These are phyloP conservation scores for Dentipellis fragilis DNA, from an alignment of 768 basidiomycete genomes.

Conservation along the genomic window DNA sequence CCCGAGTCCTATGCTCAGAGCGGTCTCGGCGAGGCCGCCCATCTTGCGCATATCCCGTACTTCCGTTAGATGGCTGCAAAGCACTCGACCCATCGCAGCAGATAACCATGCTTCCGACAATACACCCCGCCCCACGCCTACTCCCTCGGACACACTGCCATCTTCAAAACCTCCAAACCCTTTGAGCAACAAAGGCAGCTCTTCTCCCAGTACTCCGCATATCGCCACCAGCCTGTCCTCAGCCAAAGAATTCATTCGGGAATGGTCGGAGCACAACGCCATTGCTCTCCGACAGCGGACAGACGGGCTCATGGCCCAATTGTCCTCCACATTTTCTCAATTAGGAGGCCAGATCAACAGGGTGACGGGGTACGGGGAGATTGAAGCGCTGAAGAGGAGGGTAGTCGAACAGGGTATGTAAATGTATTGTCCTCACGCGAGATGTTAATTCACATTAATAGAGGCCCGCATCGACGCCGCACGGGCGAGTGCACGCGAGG, in stretches of 20 bases:
- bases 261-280: slow-evolving; percentile 34
- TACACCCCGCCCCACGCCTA: no score
- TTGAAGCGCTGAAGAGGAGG: slow-evolving; percentile 67
- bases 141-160: no score
- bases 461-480: slow-evolving; percentile 65
- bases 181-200: no score
- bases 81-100: no score
- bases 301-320: slow-evolving; percentile 46
- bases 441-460: slow-evolving; percentile 23
- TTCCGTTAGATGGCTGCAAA: no score
- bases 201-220: no score
- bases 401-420: slow-evolving; percentile 76
- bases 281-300: slow-evolving; percentile 39
- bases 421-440: not conserved
- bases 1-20: no score
- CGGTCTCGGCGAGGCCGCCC: no score
- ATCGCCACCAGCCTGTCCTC: no score
- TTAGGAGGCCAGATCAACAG: slow-evolving; percentile 76
- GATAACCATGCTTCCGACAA: no score
- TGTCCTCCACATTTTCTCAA: slow-evolving; percentile 55
- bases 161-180: no score
- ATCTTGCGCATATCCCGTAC: no score
- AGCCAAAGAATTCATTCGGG: slow-evolving; percentile 13
- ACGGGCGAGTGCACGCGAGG: slow-evolving; percentile 54
- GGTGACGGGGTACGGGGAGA: slow-evolving; percentile 86